phyloP scores from a whole-genome alignment of 2,329 filamentous ascomycete species.

The Cladophialophora chaetospira region DNA sequence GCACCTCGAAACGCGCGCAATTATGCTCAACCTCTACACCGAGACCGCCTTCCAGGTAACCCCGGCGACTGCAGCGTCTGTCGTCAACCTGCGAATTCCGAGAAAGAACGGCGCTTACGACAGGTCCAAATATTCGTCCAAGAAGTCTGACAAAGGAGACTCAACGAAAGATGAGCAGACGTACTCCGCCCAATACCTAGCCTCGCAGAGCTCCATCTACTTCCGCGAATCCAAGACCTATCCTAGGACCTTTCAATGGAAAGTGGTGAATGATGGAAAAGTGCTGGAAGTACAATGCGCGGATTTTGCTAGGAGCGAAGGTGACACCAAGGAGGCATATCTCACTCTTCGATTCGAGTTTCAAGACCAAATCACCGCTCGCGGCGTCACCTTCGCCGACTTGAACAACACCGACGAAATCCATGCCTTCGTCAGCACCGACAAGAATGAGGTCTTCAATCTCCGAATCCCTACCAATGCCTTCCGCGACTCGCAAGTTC shows the following conservation, averaged over 20 bases:
- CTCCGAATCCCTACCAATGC: slow-evolving; percentile 80
- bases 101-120: slow-evolving; percentile 30
- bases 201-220: slow-evolving; percentile 78
- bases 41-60: slow-evolving; percentile 31
- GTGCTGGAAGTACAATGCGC: slow-evolving; percentile 80
- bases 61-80: slow-evolving; percentile 23
- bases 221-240: slow-evolving; percentile 74
- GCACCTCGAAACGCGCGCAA: slow-evolving; percentile 7
- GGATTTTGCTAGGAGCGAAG: slow-evolving; percentile 72
- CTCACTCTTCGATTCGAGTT: slow-evolving; percentile 79
- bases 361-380: slow-evolving; percentile 68
- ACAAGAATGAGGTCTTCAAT: slow-evolving; percentile 77
- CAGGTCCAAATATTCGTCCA: slow-evolving; percentile 24
- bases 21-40: slow-evolving; percentile 34
- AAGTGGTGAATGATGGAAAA: slow-evolving; percentile 76
- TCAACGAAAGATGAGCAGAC: slow-evolving; percentile 55
- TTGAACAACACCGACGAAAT: slow-evolving; percentile 74
- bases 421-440: slow-evolving; percentile 77
- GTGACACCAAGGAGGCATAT: slow-evolving; percentile 65
- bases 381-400: slow-evolving; percentile 82
- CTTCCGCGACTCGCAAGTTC: slow-evolving; percentile 68
- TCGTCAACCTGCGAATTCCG: slow-evolving; percentile 25
- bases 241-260: slow-evolving; percentile 88
- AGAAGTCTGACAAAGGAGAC: slow-evolving; percentile 1
- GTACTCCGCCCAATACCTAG: slow-evolving; percentile 73